These are phyloP conservation scores for Camellia granthamiana DNA, from an alignment of 148 eudicot genomes.

Conservation along the genomic window DNA sequence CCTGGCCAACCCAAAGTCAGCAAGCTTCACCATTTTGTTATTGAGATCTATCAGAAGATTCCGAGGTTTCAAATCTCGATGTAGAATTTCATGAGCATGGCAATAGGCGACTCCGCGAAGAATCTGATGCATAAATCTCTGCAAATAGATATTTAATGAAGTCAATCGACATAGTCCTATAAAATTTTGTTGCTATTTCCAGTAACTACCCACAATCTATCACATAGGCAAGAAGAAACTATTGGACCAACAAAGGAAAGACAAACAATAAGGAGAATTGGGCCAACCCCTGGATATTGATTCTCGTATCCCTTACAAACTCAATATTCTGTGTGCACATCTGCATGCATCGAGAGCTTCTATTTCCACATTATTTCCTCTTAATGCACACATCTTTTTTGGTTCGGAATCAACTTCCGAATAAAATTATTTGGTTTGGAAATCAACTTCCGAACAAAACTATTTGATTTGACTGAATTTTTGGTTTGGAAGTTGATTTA, in stretches of 20 bases:
- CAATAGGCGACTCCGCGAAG: neutral
- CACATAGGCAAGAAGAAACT: neutral
- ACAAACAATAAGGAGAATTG: too few species aligned
- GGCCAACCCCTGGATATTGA: neutral
- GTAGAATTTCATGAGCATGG: neutral
- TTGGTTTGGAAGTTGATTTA: too few species aligned
- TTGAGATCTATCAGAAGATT: constrained; percentile 1
- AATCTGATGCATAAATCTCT: neutral
- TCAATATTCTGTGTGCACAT: neutral
- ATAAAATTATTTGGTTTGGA: too few species aligned
- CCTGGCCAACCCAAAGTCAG: constrained; percentile 11
- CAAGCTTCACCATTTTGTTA: neutral
- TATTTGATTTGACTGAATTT: too few species aligned
- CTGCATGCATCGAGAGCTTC: neutral
- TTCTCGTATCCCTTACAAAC: neutral
- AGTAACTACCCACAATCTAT: neutral
- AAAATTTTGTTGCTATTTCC: too few species aligned
- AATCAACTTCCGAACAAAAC: too few species aligned
- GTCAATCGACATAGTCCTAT: neutral
- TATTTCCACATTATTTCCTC: too few species aligned
- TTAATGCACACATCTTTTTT: too few species aligned
- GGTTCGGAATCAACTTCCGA: too few species aligned
- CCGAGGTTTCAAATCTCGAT: constrained; percentile 2
- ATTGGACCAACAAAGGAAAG: too few species aligned
- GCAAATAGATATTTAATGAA: neutral